A percentile compares a stretch with the other conserved stretches of the same genome.
These are phyloP conservation scores for Suhomyces xylopsoci DNA, from an alignment of 805 yeast species.

Conservation along the genomic window DNA sequence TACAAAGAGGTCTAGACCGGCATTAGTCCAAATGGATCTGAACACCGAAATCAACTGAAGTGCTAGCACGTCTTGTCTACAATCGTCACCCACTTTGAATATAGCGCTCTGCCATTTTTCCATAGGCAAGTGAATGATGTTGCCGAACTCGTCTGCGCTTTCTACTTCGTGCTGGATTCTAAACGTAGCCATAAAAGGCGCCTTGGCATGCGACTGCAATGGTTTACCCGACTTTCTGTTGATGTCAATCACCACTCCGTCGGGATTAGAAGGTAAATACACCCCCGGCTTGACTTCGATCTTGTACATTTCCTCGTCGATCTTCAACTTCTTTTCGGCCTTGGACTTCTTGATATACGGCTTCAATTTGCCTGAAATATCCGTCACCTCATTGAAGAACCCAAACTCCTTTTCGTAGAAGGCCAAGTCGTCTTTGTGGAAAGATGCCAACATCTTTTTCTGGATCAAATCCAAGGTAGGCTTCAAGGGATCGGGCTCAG, in stretches of 20 bases:
- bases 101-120: slow-evolving; percentile 93
- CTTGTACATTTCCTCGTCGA: slow-evolving; percentile 90
- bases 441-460: slow-evolving; percentile 56
- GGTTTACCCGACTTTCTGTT: slow-evolving; percentile 92
- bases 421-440: slow-evolving; percentile 55
- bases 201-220: slow-evolving; percentile 95
- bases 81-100: slow-evolving; percentile 98
- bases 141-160: slow-evolving; percentile 41
- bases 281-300: slow-evolving; percentile 77
- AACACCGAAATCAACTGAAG: slow-evolving; percentile 88
- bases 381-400: slow-evolving; percentile 88
- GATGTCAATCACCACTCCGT: slow-evolving; percentile 89
- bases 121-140: slow-evolving; percentile 32
- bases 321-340: slow-evolving; percentile 93
- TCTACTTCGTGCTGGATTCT: slow-evolving; percentile 63
- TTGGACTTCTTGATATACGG: slow-evolving; percentile 92
- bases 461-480: slow-evolving; percentile 78
- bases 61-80: slow-evolving; percentile 95
- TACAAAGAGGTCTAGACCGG: slow-evolving; percentile 86
- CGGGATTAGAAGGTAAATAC: slow-evolving; percentile 94
- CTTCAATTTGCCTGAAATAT: slow-evolving; percentile 90
- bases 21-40: slow-evolving; percentile 82
- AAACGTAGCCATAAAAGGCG: slow-evolving; percentile 97
- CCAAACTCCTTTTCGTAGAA: slow-evolving; percentile 82
- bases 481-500: slow-evolving; percentile 75